A percentile compares a stretch with the other conserved stretches of the same genome.
Conservation (phyloP, 2,329 filamentous ascomycete genomes). For the Ustilaginoidea virens region DNA sequence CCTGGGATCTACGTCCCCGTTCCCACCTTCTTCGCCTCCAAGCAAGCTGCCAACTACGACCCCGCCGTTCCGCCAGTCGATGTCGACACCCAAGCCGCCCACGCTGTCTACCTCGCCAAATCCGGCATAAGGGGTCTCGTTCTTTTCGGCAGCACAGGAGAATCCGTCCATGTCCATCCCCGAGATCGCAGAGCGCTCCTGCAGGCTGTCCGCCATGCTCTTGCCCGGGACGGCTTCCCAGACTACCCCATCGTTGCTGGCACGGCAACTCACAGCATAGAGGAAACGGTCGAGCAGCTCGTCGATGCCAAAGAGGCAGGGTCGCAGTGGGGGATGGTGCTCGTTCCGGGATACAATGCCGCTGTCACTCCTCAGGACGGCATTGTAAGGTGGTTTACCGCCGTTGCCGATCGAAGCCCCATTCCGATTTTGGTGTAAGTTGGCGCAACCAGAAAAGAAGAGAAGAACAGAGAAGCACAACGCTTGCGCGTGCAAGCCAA, state of each 20-base stretch:
- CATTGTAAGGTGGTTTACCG: conserved; percentile 40
- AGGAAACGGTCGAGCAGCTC: conserved; percentile 44
- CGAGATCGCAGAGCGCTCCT: conserved; percentile 40
- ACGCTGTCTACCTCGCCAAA: conserved; percentile 43
- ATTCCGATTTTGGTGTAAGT: conserved; percentile 43
- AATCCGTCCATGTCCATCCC: conserved; percentile 45
- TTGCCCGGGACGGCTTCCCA: conserved; percentile 38
- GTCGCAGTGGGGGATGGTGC: conserved; percentile 41
- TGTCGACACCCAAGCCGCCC: conserved; percentile 38
- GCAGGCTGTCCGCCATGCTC: conserved; percentile 35
- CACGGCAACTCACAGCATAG: conserved; percentile 44
- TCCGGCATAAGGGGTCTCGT: conserved; percentile 46
- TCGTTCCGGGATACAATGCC: conserved; percentile 47
- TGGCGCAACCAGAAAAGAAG: too few species aligned
- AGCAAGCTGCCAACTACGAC: conserved; percentile 24
- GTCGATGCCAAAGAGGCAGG: conserved; percentile 39
- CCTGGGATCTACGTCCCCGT: conserved; percentile 44
- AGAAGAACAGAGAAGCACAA: too few species aligned
- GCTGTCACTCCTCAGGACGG: conserved; percentile 36
- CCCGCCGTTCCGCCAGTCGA: conserved; percentile 36
- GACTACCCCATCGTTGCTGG: conserved; percentile 47
- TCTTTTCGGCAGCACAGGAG: conserved; percentile 47
- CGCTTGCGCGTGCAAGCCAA: too few species aligned
- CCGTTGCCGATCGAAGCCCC: conserved; percentile 40
- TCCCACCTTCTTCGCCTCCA: conserved; percentile 45